Evolutionary conservation across 2,329 filamentous ascomycete genomes (phyloP).

Genomic region (Myriosclerotinia duriaeana): DNA sequence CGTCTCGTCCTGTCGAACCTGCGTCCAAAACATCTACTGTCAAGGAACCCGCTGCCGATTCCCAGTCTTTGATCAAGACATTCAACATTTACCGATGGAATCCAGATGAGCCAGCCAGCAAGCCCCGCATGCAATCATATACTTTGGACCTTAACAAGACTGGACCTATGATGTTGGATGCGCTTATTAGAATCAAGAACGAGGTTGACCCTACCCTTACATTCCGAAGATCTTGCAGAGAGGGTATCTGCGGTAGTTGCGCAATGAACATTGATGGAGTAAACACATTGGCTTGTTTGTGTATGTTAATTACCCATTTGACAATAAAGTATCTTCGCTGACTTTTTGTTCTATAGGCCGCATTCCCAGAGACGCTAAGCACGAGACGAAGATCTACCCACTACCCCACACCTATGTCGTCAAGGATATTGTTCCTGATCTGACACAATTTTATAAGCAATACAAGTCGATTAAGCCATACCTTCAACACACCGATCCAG

Average conservation of each 20-base stretch:
- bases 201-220: slow-evolving; percentile 95
- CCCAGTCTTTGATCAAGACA: slow-evolving; percentile 76
- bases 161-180: slow-evolving; percentile 96
- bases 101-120: slow-evolving; percentile 85
- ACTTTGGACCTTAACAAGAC: slow-evolving; percentile 98
- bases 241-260: slow-evolving; percentile 98
- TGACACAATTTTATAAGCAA: slow-evolving; percentile 99
- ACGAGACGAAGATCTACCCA: slow-evolving; percentile 93
- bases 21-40: slow-evolving; percentile 37
- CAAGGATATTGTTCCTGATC: slow-evolving; percentile 96
- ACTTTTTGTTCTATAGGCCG: slow-evolving; percentile 62
- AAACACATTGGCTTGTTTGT: slow-evolving; percentile 95
- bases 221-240: slow-evolving; percentile 92
- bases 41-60: slow-evolving; percentile 51
- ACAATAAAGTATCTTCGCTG: slow-evolving; percentile 31
- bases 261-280: slow-evolving; percentile 99
- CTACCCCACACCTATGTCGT: slow-evolving; percentile 98
- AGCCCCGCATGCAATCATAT: slow-evolving; percentile 95
- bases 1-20: slow-evolving; percentile 30
- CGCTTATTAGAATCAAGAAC: slow-evolving; percentile 97
- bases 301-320: slow-evolving; percentile 56
- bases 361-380: slow-evolving; percentile 77
- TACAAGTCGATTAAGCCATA: slow-evolving; percentile 99
- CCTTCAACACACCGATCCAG: slow-evolving; percentile 83
- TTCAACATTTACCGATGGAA: slow-evolving; percentile 99